phyloP scores from a whole-genome alignment of 2,329 filamentous ascomycete species.

The Diaporthe citri region DNA sequence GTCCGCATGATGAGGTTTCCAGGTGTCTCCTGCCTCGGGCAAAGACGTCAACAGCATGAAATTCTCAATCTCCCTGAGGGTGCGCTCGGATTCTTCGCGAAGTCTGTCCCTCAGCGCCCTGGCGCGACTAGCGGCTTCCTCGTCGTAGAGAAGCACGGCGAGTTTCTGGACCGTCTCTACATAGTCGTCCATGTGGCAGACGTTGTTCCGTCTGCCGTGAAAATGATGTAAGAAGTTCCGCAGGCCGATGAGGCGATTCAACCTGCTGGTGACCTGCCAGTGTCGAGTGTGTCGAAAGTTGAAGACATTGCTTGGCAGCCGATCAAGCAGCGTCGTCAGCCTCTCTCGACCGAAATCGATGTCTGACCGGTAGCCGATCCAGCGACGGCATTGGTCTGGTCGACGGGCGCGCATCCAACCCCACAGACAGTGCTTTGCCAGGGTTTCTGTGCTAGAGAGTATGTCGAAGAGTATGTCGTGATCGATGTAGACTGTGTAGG shows the following conservation, averaged over 20 bases:
- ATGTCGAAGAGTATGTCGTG: background rate
- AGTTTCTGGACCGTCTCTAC: background rate
- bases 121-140: background rate
- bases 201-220: background rate
- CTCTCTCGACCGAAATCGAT: background rate
- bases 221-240: background rate
- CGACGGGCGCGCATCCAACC: background rate
- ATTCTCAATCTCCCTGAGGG: background rate
- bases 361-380: background rate
- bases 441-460: background rate
- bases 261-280: rapidly evolving
- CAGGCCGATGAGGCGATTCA: background rate
- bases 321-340: background rate
- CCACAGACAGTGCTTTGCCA: background rate
- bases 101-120: background rate
- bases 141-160: background rate
- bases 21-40: background rate
- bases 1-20: background rate
- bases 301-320: background rate
- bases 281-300: background rate
- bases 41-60: background rate
- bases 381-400: background rate
- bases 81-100: background rate
- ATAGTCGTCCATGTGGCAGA: background rate
- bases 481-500: background rate